Evolutionary conservation across 768 basidiomycete genomes (phyloP), one percentile per base, ranked within the genome.

Genomic region (Tulasnella calospora): DNA sequence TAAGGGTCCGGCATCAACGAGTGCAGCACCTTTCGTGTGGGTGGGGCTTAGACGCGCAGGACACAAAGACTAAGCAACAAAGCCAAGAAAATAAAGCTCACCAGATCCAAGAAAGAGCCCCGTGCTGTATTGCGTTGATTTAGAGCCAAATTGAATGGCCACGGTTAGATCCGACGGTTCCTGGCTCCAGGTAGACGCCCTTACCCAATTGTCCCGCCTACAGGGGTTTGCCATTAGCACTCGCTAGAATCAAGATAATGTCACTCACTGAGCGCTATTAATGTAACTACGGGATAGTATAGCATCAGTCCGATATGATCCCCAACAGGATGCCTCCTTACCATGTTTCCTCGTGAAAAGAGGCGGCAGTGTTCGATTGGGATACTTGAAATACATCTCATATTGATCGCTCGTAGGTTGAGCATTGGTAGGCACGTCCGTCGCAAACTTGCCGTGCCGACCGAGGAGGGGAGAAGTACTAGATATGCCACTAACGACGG

Each of bases 1-100:
- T 15, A 78, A 40, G 19, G 76, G 76, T 27, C 76, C 76, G 40
- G 69, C 76, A 27, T 70, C 40, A 36, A 46, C 57, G 13, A 78
- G 69, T 21, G 76, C 76, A 9, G 38, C n/a, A 57, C 74, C 74
- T 76, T 74, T n/a, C 57, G 13, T 61, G 23, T 27, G 38, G 35
- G 38, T 17, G 33, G 17, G 17, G 71, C 8, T 36, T 8, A 71
- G 33, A 71, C 41, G 30, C 23, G 57, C 23, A 30, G 12, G 55
- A 51, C 15, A 19, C 23, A 27, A 10, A 27, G 10, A n/a, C n/a
- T 55, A 8, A n/a, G 38, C 19, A 33, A 44, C 19, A 21, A 40
- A 38, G 41, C 17, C 15, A 35, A 35, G 70, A 71, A 71, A 35
- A 3, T 40, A 12, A 0, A 35, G 33, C 71, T 35, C 35, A 71